Evolutionary conservation across 2,329 filamentous ascomycete genomes (phyloP), one percentile per base, ranked within the genome.

Genomic region (Pseudogymnoascus pannorum): DNA sequence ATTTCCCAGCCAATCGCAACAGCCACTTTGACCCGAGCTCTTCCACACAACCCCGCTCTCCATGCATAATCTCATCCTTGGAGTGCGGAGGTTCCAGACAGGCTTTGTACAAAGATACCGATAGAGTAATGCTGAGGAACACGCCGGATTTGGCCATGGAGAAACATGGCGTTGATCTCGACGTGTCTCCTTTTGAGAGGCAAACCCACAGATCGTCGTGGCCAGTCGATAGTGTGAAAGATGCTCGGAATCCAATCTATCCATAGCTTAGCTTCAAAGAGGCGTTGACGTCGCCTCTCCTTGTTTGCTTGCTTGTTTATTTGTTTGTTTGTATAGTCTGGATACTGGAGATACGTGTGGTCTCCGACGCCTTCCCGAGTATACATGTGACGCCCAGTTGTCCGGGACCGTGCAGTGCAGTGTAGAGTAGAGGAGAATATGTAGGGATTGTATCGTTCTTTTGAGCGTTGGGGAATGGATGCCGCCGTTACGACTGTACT

Each of bases 71-170:
- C 26, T 48, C 20, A 54, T 54, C 48, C 48, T 31, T 54, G 48
- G n/a, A 54, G 48, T 54, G 24, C 48, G 48, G 44, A 54, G 44
- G 48, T 54, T 31, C 24, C 9, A 54, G 26, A 54, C 24, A 54
- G 48, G 48, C 48, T 54, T 14, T 40, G 18, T 4, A 20, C 18
- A 31, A 42, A 31, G 48, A 54, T 31, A 54, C 48, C 24, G 48
- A 54, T 31, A 54, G 24, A 54, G 48, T 54, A 54, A 54, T 54
- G 26, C 48, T 31, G 48, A 54, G 48, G 48, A 54, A 54, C 48
- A 54, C 26, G 48, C 48, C 48, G 48, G 48, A 54, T 54, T 54
- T 54, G 48, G 48, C 31, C 48, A n/a, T 54, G 48, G 48, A 54
- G 24, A 54, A 54, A 54, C 48, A 54, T 54, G 48, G 48, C 48